Evolutionary conservation across 495 filamentous ascomycete species (phyloP).

Genomic region (Aspergillus baeticus): DNA sequence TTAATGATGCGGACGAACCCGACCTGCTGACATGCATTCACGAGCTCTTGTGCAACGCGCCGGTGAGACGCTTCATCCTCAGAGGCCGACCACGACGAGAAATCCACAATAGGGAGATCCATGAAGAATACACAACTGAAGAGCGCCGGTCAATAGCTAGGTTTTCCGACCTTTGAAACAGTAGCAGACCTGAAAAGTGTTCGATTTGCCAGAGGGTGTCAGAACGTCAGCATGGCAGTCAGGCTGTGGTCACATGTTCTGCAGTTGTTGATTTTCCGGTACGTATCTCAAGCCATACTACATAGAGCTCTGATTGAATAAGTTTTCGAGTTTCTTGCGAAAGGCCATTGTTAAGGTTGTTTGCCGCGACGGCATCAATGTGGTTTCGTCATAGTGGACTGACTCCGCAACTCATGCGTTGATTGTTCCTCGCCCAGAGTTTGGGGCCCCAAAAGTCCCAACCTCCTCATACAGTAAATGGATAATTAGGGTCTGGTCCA

Average conservation of each 20-base stretch:
- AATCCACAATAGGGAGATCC: constrained; percentile 55
- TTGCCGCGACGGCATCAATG: background rate
- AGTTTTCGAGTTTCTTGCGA: background rate
- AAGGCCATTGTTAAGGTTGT: background rate
- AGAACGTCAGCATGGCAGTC: background rate
- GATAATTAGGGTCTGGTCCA: too few relatives aligned
- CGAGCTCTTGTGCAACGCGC: constrained; percentile 46
- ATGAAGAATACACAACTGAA: background rate
- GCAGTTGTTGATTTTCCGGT: background rate
- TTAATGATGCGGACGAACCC: constrained; percentile 61
- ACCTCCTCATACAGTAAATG: too few relatives aligned
- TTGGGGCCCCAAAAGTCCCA: too few relatives aligned
- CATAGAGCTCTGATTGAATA: too few relatives aligned
- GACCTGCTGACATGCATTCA: constrained; percentile 53
- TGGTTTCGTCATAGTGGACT: too few relatives aligned
- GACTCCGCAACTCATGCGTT: too few relatives aligned
- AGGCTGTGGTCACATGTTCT: constrained; percentile 16
- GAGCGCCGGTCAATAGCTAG: background rate
- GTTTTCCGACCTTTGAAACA: too few relatives aligned
- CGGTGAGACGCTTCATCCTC: constrained; percentile 30
- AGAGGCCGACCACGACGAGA: constrained; percentile 37
- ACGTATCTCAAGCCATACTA: too few relatives aligned
- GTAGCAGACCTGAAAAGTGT: too few relatives aligned
- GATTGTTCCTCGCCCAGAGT: too few relatives aligned
- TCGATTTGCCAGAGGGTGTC: too few relatives aligned